Percentiles rank a stretch among this genome's conserved stretches.
phyloP scores from a whole-genome alignment of 108 stramenopile genomes.

The Nitzschia sp. region DNA sequence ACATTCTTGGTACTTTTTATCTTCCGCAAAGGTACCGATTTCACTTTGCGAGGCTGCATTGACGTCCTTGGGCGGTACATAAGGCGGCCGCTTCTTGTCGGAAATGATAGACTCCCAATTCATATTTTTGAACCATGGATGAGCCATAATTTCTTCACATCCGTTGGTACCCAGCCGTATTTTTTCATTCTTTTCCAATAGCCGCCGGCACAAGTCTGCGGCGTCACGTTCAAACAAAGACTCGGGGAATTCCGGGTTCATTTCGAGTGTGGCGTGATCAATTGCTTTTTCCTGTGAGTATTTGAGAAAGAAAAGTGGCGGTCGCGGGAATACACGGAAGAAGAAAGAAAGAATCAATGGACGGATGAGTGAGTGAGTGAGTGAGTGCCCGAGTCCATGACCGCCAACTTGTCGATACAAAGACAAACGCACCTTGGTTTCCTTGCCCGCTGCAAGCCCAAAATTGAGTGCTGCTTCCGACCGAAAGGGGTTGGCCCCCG shows the following conservation, averaged over 20 bases:
- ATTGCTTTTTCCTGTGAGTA: conserved; percentile 89
- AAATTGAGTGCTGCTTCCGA: conserved; percentile 85
- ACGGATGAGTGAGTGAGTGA: neutral
- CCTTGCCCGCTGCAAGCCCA: conserved; percentile 71
- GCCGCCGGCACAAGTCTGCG: conserved; percentile 73
- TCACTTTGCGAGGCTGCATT: conserved; percentile 91
- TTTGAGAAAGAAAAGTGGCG: no score
- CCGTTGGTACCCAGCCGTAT: conserved; percentile 81
- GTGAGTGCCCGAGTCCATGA: neutral
- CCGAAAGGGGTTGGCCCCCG: conserved; percentile 91
- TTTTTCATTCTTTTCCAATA: conserved; percentile 83
- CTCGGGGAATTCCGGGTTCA: conserved; percentile 80
- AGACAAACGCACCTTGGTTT: conserved; percentile 66
- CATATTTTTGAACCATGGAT: conserved; percentile 85
- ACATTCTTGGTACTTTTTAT: conserved; percentile 69
- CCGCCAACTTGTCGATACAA: neutral
- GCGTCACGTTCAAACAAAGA: conserved; percentile 69
- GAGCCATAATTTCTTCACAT: conserved; percentile 90
- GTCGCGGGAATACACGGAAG: neutral
- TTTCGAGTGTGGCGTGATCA: conserved; percentile 86
- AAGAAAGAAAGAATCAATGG: neutral
- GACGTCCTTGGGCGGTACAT: conserved; percentile 88
- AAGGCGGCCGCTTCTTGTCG: conserved; percentile 81
- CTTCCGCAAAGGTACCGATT: conserved; percentile 83
- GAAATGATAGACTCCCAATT: conserved; percentile 83